A percentile compares a stretch with the other conserved stretches of the same genome.
These are phyloP conservation scores for Phytophthora fragariae DNA, from an alignment of 352 stramenopile genomes.

Conservation along the genomic window DNA sequence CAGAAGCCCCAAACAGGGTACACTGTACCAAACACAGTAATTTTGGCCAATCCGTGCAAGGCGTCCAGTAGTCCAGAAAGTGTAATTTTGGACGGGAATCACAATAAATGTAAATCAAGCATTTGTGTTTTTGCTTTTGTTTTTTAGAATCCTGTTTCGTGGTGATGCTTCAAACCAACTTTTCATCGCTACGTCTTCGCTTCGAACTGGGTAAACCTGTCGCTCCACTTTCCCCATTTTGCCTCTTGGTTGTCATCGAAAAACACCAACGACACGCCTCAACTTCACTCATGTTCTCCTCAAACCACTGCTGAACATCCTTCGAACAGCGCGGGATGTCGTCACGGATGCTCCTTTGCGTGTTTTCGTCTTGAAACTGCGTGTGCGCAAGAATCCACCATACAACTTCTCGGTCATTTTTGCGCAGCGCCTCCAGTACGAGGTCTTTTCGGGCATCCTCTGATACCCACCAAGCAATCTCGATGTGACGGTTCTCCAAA, in stretches of 20 bases:
- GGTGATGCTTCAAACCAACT: too few species aligned
- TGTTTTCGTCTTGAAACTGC: neutral
- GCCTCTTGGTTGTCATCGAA: neutral
- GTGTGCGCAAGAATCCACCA: neutral
- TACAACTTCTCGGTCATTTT: neutral
- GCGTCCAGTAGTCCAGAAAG: too few species aligned
- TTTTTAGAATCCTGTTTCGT: too few species aligned
- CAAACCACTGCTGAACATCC: neutral
- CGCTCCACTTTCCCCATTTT: neutral
- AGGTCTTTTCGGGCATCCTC: neutral
- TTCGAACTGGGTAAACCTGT: neutral
- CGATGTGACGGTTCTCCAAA: neutral
- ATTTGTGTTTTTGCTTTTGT: too few species aligned
- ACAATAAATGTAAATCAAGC: too few species aligned
- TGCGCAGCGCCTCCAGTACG: neutral
- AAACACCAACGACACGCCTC: neutral
- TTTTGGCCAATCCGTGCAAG: too few species aligned
- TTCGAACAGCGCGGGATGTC: neutral
- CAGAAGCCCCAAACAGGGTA: too few species aligned
- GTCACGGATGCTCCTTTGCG: neutral
- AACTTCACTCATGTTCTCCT: neutral
- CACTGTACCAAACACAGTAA: too few species aligned
- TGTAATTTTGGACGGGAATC: too few species aligned
- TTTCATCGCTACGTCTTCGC: neutral
- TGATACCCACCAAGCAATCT: neutral